These are phyloP conservation scores for Pseudogymnoascus sp. DNA, from an alignment of 2,329 filamentous ascomycete genomes.

Conservation along the genomic window DNA sequence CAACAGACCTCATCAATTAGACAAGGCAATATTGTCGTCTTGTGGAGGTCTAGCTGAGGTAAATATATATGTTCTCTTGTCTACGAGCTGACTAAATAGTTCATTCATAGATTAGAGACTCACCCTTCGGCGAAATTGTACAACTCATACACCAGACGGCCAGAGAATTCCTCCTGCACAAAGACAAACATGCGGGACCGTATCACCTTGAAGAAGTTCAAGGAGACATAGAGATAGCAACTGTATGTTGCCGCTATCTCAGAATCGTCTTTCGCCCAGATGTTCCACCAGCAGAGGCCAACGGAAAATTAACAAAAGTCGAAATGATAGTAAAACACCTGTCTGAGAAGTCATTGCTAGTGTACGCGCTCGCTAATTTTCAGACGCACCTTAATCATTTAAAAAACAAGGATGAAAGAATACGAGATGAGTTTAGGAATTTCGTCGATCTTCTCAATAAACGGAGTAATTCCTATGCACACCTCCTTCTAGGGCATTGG, in stretches of 20 bases:
- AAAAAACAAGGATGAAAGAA: too few relatives aligned
- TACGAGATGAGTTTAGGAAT: neutral
- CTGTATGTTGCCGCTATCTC: neutral
- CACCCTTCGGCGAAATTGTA: neutral
- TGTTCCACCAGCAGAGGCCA: neutral
- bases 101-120: neutral
- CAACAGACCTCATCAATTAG: neutral
- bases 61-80: neutral
- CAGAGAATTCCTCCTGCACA: slow-evolving; percentile 6
- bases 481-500: neutral
- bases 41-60: slow-evolving; percentile 1
- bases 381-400: neutral
- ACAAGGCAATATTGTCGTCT: neutral
- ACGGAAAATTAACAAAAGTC: neutral
- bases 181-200: neutral
- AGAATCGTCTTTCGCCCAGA: neutral
- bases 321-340: neutral
- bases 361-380: neutral
- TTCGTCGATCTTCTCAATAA: neutral
- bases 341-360: neutral
- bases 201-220: neutral
- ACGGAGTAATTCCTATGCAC: neutral
- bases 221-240: neutral
- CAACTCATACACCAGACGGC: slow-evolving; percentile 10
- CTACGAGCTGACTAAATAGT: neutral